Base-by-base conservation (phyloP, 441 rosid genomes). In the Eruca vesicaria region DNA sequence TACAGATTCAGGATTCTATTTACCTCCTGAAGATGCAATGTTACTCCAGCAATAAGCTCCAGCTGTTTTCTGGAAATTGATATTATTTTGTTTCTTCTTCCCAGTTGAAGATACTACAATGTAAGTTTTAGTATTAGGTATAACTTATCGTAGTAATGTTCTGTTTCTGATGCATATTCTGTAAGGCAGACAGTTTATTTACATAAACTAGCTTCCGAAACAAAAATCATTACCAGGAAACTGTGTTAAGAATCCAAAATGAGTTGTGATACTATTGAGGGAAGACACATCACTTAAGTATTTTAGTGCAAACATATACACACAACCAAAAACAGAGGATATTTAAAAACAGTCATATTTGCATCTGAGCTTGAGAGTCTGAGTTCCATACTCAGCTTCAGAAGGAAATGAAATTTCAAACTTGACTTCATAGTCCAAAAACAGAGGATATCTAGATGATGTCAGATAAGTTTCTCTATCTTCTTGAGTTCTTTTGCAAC, bases 31-130 rank as follows among this genome's bases (percentile, higher is more conserved):
- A n/a, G 66, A 38, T 31, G 80, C 77, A 53, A 83, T 71, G 19
- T 83, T 75, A n/a, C 32, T 85, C 84, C 16, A 85, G 8, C n/a
- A 76, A 14, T 66, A 56, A 59, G 26, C 80, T 36, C 9, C 86
- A 77, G 21, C 81, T 77, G n/a, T 29, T 23, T 52, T 75, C 58
- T 66, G 41, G 11, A 41, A 55, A 16, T 53, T 19, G 9, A 64
- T n/a, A n/a, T n/a, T 64, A 45, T 71, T 31, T 32, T 71, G 38
- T 9, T 64, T 55, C 63, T 71, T n/a, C 57, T 60, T 52, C 14
- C 58, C 10, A 9, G 23, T 18, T 50, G 28, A 19, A 32, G 35
- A 32, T 32, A 32, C 41, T 9, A 35, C 3, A 35, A 35, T 9
- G 41, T 9, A 35, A 35, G 12, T 35, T 35, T 3, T 10, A 35